Evolutionary conservation across 768 basidiomycete genomes (phyloP), one percentile per base, ranked within the genome.

Genomic region (Lactarius akahatsu): DNA sequence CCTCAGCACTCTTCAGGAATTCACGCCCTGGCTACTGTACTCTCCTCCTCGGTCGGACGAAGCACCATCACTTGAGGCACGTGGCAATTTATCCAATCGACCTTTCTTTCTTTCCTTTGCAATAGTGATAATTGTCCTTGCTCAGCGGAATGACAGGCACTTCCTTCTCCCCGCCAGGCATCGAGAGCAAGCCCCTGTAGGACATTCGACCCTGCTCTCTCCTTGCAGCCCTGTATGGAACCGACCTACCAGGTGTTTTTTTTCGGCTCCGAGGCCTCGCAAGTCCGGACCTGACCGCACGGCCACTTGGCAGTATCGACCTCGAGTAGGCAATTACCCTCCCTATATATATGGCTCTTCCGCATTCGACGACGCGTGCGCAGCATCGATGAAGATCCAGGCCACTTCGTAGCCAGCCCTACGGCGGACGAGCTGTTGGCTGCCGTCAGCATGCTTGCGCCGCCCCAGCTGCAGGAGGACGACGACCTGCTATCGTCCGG

Each of bases 261-360:
- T 40, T 52, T 45, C 32, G 34, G 1, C 20, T 55, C 2, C 55
- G 61, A 13, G 38, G 47, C n/a, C 13, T 62, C 15, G 32, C 40
- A 38, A 52, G 56, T 26, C 60, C 34, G 2, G 28, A 40, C n/a
- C 50, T 69, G 18, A 55, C 32, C 3, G 65, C 61, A 5, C 34
- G 57, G 0, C 68, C 68, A n/a, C 50, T 64, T 7, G 55, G 28
- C n/a, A 59, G 20, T 41, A 28, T 69, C n/a, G 59, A 67, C 20
- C 32, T 62, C 9, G 57, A 40, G 41, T 62, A 4, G 57, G 65
- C 5, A 15, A 18, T 6, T 63, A 57, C 15, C 50, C 60, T 56
- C 30, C 64, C n/a, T 20, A 7, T 7, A 66, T 57, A 38, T 62
- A 23, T 10, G 55, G 28, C 5, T 36, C 64, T 13, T 13, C 32